Evolutionary conservation across 495 filamentous ascomycete species (phyloP).

Genomic region (Neurospora sp.): DNA sequence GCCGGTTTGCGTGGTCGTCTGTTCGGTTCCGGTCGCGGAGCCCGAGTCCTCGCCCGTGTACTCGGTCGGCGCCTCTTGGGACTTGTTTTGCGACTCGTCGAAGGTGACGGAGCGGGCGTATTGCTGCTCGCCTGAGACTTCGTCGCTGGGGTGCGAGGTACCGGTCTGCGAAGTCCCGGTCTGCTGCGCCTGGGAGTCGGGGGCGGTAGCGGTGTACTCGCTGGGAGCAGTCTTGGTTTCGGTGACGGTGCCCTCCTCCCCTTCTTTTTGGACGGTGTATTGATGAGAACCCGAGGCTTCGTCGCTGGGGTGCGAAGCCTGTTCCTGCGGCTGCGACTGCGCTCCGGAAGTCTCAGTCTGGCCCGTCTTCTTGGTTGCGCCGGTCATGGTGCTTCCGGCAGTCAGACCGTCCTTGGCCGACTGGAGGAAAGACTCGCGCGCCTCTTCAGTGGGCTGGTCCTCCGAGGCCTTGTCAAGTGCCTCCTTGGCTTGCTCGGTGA

Average conservation of each 20-base stretch:
- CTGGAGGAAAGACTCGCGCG: constrained; percentile 15
- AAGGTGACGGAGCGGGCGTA: neutral
- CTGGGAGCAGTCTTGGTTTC: neutral
- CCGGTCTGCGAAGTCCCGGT: neutral
- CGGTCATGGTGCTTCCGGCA: constrained; percentile 1
- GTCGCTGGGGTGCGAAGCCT: neutral
- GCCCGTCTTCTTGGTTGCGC: neutral
- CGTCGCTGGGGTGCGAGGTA: neutral
- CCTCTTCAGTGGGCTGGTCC: constrained; percentile 16
- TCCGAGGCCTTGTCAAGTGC: constrained; percentile 19
- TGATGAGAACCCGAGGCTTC: neutral
- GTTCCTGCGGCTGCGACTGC: constrained; percentile 1
- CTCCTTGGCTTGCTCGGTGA: constrained; percentile 21
- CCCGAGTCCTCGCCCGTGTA: neutral
- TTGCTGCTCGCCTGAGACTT: neutral
- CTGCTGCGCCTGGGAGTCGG: neutral
- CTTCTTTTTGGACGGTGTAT: neutral
- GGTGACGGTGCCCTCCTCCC: neutral
- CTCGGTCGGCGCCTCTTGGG: neutral
- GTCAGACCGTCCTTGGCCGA: constrained; percentile 4
- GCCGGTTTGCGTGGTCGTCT: neutral
- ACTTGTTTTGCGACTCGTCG: neutral
- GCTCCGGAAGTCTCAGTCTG: neutral
- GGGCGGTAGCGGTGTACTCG: neutral
- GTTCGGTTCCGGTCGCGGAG: neutral